These are phyloP conservation scores for Candida pseudoviswanathii DNA, from an alignment of 1,139 yeast genomes.

Conservation along the genomic window DNA sequence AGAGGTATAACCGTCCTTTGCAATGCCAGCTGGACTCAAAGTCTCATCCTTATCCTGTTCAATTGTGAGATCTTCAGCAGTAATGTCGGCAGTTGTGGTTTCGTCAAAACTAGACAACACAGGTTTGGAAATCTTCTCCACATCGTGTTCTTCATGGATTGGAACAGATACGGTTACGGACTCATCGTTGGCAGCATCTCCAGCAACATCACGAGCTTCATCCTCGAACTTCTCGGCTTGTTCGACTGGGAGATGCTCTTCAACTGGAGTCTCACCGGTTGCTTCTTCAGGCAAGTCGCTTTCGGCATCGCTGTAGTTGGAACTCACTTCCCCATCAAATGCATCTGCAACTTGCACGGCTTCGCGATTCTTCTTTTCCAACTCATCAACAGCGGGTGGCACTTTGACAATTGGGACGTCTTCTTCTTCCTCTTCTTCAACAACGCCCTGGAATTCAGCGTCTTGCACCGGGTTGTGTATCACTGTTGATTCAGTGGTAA, in stretches of 20 bases:
- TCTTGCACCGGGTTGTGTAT: slow-evolving; percentile 3
- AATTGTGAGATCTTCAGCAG: slow-evolving; percentile 5
- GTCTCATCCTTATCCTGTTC: slow-evolving; percentile 6
- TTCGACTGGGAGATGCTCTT: neutral
- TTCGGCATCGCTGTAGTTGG: neutral
- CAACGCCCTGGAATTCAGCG: neutral
- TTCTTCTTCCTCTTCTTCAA: slow-evolving; percentile 6
- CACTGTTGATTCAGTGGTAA: slow-evolving; percentile 9
- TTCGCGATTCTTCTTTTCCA: slow-evolving; percentile 8
- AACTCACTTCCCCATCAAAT: slow-evolving; percentile 3
- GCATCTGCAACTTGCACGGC: slow-evolving; percentile 2
- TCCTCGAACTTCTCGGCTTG: neutral
- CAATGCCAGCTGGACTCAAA: neutral
- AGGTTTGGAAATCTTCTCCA: slow-evolving; percentile 9
- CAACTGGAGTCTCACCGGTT: slow-evolving; percentile 12
- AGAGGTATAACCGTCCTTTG: slow-evolving; percentile 1
- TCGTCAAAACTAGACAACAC: slow-evolving; percentile 8
- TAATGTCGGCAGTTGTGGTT: no score
- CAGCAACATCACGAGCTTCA: neutral
- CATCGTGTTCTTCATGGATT: slow-evolving; percentile 3
- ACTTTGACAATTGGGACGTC: slow-evolving; percentile 12
- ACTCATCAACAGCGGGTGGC: slow-evolving; percentile 12
- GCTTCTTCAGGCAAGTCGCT: slow-evolving; percentile 13
- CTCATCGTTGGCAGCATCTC: neutral
- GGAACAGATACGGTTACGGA: slow-evolving; percentile 8